Evolutionary conservation across 306 rosid genomes (phyloP).

Genomic region (Fagus sylvatica): DNA sequence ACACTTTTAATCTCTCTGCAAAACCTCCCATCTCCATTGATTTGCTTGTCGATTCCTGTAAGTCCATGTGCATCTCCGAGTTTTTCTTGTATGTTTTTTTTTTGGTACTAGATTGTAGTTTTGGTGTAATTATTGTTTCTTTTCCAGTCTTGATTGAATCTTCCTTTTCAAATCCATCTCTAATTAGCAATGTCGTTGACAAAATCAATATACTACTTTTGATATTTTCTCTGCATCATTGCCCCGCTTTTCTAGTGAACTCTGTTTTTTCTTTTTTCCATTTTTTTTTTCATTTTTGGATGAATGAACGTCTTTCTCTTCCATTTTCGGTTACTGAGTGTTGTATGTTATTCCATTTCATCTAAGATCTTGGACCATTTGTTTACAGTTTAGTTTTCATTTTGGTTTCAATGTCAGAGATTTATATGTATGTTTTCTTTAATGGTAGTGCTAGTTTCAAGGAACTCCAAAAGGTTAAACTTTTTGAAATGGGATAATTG

Average conservation of each 20-base stretch:
- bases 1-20: neutral
- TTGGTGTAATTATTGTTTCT: neutral
- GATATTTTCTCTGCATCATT: constrained; percentile 4
- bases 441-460: constrained; percentile 2
- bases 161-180: constrained; percentile 5
- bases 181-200: constrained; percentile 46
- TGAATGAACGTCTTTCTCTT: neutral
- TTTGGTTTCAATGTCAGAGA: neutral
- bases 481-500: constrained; percentile 28
- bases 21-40: constrained; percentile 7
- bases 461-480: constrained; percentile 21
- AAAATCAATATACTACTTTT: neutral
- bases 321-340: neutral
- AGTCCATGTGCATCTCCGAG: constrained; percentile 19
- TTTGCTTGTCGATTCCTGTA: constrained; percentile 28
- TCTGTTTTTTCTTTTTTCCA: constrained; percentile 13
- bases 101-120: neutral
- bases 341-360: neutral
- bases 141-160: neutral
- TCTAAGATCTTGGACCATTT: neutral
- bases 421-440: neutral
- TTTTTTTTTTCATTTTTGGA: neutral
- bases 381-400: neutral
- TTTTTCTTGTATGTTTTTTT: neutral
- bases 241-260: constrained; percentile 12